These are phyloP conservation scores for Ustilago esculenta DNA, from an alignment of 1,284 basidiomycete species.

Conservation along the genomic window DNA sequence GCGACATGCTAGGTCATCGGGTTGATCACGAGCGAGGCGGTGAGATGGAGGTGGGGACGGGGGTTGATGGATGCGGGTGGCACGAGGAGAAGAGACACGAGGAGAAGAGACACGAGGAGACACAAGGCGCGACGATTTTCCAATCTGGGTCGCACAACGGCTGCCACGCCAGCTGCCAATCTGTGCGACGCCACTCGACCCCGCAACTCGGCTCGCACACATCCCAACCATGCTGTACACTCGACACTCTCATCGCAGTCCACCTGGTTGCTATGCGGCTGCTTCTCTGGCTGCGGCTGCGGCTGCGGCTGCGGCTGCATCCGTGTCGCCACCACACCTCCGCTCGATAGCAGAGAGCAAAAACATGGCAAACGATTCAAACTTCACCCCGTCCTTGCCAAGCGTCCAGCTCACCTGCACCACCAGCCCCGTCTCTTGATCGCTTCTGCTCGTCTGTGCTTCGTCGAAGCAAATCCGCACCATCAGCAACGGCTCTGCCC, in stretches of 20 bases:
- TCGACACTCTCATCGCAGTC: too few relatives aligned
- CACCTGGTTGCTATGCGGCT: too few relatives aligned
- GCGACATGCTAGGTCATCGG: conserved; percentile 20
- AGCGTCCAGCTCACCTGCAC: conserved; percentile 29
- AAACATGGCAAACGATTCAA: conserved; percentile 44
- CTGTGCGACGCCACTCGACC: too few relatives aligned
- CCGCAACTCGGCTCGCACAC: too few relatives aligned
- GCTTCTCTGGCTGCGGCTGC: too few relatives aligned
- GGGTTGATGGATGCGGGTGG: not conserved
- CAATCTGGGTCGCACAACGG: too few relatives aligned
- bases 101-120: too few relatives aligned
- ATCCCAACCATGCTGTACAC: too few relatives aligned
- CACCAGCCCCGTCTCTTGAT: conserved; percentile 10
- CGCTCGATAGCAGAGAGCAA: conserved; percentile 23
- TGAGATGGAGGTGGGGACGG: not conserved
- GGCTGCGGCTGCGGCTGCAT: not conserved
- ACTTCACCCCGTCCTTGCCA: conserved; percentile 23
- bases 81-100: not conserved
- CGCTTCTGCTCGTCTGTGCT: not conserved
- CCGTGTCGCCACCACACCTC: not conserved
- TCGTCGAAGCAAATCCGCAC: conserved; percentile 10
- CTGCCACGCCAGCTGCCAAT: too few relatives aligned
- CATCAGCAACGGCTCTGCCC: conserved; percentile 11
- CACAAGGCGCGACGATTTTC: too few relatives aligned
- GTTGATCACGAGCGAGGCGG: not conserved